phyloP scores from a whole-genome alignment of 75 land plant genomes.

The Sequoiadendron giganteum region DNA sequence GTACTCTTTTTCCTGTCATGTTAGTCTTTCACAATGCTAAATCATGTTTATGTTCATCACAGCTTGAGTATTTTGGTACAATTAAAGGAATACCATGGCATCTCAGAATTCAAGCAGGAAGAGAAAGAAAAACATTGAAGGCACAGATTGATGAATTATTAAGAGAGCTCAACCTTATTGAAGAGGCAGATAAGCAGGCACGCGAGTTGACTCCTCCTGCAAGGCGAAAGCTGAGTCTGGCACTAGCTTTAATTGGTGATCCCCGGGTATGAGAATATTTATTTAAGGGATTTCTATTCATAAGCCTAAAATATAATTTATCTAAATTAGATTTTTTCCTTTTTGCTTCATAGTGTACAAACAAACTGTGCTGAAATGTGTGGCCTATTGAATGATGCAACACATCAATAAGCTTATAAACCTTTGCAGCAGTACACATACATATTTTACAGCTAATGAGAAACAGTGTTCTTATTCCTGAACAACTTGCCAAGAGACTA shows the following conservation, averaged over 20 bases:
- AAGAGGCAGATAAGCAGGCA: slow-evolving; percentile 33
- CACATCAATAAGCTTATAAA: not conserved
- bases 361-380: not conserved
- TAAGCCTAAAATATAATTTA: not conserved
- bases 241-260: slow-evolving; percentile 33
- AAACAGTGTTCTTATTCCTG: not conserved
- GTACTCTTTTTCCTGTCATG: not conserved
- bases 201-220: slow-evolving; percentile 20
- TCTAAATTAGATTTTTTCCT: not conserved
- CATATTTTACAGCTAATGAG: not conserved
- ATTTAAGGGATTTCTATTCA: not conserved
- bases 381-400: not conserved
- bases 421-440: not conserved
- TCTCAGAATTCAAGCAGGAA: slow-evolving; percentile 12
- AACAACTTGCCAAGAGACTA: not conserved
- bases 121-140: slow-evolving; percentile 12
- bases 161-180: slow-evolving; percentile 26
- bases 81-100: slow-evolving; percentile 32
- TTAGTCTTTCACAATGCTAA: not conserved
- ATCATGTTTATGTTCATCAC: slow-evolving; percentile 15
- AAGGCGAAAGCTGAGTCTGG: slow-evolving; percentile 31
- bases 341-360: not conserved
- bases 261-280: slow-evolving; percentile 24
- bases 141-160: slow-evolving; percentile 24
- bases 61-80: slow-evolving; percentile 29